Conservation (phyloP, 2,329 filamentous ascomycete genomes). For the Akanthomyces uredinophilus region DNA sequence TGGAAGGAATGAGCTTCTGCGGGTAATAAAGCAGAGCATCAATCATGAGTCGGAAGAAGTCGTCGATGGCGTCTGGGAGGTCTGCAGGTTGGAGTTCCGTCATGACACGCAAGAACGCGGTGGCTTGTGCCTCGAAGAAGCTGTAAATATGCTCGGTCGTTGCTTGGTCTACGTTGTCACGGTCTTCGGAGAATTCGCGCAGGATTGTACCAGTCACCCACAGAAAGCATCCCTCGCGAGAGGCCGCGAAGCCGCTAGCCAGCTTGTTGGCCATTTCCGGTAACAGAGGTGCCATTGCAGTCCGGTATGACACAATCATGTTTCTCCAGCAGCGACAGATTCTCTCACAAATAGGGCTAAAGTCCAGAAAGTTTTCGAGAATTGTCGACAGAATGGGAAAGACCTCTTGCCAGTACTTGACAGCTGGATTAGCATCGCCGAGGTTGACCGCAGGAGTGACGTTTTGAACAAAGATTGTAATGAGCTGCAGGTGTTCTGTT, state of each 20-base stretch:
- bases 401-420: conserved; percentile 94
- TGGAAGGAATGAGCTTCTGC: conserved; percentile 72
- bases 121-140: conserved; percentile 92
- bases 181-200: conserved; percentile 88
- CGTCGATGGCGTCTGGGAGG: conserved; percentile 81
- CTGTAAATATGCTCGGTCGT: conserved; percentile 84
- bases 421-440: conserved; percentile 76
- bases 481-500: conserved; percentile 79
- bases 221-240: conserved; percentile 93
- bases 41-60: conserved; percentile 89
- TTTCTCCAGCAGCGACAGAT: conserved; percentile 94
- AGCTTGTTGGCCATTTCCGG: conserved; percentile 84
- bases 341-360: conserved; percentile 84
- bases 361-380: conserved; percentile 79
- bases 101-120: conserved; percentile 82
- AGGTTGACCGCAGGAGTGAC: conserved; percentile 69
- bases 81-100: conserved; percentile 73
- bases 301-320: conserved; percentile 94
- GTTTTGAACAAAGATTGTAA: conserved; percentile 82
- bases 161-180: conserved; percentile 74
- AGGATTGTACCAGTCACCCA: conserved; percentile 96
- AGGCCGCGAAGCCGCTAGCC: conserved; percentile 75
- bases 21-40: conserved; percentile 94
- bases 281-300: conserved; percentile 78
- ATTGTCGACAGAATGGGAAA: conserved; percentile 84